These are phyloP conservation scores for Tetrahymena elliotti DNA, from an alignment of 73 alveolate genomes.

Conservation along the genomic window DNA sequence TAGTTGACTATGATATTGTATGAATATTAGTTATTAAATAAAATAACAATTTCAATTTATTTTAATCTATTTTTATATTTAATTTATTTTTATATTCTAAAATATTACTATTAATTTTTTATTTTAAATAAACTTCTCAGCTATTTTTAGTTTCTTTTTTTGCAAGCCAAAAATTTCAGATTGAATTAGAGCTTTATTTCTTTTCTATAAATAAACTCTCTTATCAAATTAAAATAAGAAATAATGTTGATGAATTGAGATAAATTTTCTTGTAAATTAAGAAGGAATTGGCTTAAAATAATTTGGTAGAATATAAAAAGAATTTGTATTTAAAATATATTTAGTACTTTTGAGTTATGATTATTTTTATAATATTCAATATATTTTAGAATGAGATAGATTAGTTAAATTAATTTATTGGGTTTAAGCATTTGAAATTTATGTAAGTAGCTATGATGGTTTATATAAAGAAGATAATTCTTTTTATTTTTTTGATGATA, in stretches of 20 bases:
- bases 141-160: no score
- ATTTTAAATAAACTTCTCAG: neutral
- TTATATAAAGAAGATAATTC: neutral
- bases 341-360: no score
- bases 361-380: neutral
- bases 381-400: neutral
- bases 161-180: no score
- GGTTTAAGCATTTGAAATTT: neutral
- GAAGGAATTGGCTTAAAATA: no score
- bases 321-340: no score
- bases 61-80: neutral
- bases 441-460: neutral
- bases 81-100: neutral
- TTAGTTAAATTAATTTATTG: neutral
- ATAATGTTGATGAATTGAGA: no score
- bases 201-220: no score
- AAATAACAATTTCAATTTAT: neutral
- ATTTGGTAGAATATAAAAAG: no score
- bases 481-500: neutral
- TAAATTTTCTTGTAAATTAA: no score
- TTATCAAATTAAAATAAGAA: no score
- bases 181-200: no score
- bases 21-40: neutral
- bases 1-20: neutral
- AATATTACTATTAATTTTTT: no score